A percentile compares a stretch with the other conserved stretches of the same genome.
Conservation (phyloP, 352 stramenopile species). For the Phytopythium chamaehyphon region DNA sequence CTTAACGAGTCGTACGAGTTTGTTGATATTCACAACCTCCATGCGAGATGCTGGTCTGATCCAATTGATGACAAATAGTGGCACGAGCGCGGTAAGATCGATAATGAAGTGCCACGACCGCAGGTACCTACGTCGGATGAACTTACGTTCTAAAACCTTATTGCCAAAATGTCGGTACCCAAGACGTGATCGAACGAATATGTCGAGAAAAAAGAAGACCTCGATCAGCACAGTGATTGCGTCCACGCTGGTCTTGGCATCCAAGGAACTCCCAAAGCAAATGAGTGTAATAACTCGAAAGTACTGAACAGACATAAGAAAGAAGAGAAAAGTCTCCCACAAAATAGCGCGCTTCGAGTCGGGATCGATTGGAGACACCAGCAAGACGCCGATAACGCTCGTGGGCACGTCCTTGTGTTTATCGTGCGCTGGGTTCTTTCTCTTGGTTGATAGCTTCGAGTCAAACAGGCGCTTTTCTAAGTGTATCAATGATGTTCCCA, state of each 20-base stretch:
- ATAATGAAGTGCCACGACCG: conserved; percentile 31
- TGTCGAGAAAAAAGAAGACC: conserved; percentile 32
- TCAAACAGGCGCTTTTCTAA: conserved; percentile 36
- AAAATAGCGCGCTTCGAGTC: conserved; percentile 20
- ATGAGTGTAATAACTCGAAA: conserved; percentile 36
- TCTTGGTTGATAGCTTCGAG: conserved; percentile 29
- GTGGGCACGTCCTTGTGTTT: neutral
- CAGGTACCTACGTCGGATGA: conserved; percentile 35
- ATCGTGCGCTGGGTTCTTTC: neutral
- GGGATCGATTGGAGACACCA: conserved; percentile 20
- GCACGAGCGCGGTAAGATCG: conserved; percentile 33
- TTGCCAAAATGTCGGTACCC: conserved; percentile 56
- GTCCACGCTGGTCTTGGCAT: conserved; percentile 6
- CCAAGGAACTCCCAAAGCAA: conserved; percentile 19
- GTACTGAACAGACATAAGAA: conserved; percentile 29
- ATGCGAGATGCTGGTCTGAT: conserved; percentile 12
- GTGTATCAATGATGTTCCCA: conserved; percentile 30
- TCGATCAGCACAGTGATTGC: conserved; percentile 26
- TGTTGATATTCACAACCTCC: conserved; percentile 55
- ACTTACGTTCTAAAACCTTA: conserved; percentile 42
- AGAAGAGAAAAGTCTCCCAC: conserved; percentile 27
- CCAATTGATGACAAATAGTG: conserved; percentile 46
- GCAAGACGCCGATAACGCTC: no score
- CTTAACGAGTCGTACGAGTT: conserved; percentile 38
- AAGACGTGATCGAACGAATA: conserved; percentile 37